These are phyloP conservation scores for Clohesyomyces aquaticus DNA, from an alignment of 495 filamentous ascomycete genomes.

Conservation along the genomic window DNA sequence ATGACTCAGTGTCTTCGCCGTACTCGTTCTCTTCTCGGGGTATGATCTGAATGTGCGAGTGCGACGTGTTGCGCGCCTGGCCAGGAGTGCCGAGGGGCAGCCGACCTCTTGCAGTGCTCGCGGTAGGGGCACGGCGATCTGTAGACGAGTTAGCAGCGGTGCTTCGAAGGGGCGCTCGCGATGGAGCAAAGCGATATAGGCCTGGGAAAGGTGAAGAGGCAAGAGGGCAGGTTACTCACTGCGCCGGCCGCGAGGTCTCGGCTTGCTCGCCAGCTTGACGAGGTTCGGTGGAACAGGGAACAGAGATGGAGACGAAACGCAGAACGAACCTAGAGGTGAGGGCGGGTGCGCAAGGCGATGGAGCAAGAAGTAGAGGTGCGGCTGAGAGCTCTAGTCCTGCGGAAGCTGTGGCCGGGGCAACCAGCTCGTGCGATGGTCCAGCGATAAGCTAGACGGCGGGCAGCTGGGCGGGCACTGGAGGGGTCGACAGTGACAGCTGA, in stretches of 20 bases:
- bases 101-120: constrained; percentile 24
- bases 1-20: not conserved
- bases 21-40: constrained; percentile 13
- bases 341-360: not conserved
- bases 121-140: constrained; percentile 37
- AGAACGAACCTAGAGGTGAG: not conserved
- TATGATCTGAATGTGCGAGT: constrained; percentile 36
- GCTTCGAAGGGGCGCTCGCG: not conserved
- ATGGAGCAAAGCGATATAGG: not conserved
- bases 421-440: not conserved
- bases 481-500: not conserved
- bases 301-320: not conserved
- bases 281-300: not conserved
- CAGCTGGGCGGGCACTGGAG: not conserved
- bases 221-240: constrained; percentile 30
- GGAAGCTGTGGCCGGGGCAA: not conserved
- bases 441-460: not conserved
- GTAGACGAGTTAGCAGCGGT: constrained; percentile 4
- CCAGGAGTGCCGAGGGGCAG: constrained; percentile 24
- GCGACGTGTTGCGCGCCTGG: constrained; percentile 11
- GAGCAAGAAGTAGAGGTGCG: not conserved
- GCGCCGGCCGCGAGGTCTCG: constrained; percentile 33
- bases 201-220: not conserved
- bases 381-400: not conserved
- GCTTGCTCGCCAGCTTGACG: constrained; percentile 28